These are phyloP conservation scores for Syzygium grande DNA, from an alignment of 345 rosid genomes.

Conservation along the genomic window DNA sequence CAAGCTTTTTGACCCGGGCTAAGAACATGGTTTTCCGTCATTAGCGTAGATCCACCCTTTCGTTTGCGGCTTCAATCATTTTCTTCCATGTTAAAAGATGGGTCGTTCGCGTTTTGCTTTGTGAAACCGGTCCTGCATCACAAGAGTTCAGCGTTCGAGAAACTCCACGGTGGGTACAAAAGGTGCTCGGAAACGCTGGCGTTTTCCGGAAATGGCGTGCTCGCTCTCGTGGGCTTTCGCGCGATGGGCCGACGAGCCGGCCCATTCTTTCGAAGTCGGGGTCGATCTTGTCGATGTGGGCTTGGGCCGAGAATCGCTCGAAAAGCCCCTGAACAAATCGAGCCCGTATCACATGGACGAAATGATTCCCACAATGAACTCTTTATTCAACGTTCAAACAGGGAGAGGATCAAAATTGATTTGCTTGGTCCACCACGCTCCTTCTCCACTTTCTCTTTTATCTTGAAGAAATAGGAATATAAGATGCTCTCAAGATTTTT, in stretches of 20 bases:
- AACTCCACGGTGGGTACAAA: too few relatives aligned
- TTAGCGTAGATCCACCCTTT: background rate
- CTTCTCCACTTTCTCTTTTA: background rate
- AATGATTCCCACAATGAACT: background rate
- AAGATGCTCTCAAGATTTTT: background rate
- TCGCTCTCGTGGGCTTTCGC: background rate
- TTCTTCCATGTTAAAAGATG: background rate
- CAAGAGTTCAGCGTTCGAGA: too few relatives aligned
- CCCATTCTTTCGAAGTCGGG: background rate
- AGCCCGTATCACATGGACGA: background rate
- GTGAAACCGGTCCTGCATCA: too few relatives aligned
- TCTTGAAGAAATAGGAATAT: background rate
- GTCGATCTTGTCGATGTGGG: background rate
- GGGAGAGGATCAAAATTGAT: background rate
- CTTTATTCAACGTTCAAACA: background rate
- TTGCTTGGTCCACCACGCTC: background rate
- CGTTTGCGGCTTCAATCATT: background rate
- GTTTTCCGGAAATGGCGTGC: too few relatives aligned
- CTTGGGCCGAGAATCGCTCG: background rate
- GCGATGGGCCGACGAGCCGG: background rate
- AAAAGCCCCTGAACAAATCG: background rate
- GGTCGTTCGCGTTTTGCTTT: background rate
- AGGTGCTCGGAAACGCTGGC: too few relatives aligned
- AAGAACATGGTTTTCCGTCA: background rate
- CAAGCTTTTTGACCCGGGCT: background rate